Base-by-base conservation (phyloP, 768 basidiomycete species). In the Ephemerocybe angulata region DNA sequence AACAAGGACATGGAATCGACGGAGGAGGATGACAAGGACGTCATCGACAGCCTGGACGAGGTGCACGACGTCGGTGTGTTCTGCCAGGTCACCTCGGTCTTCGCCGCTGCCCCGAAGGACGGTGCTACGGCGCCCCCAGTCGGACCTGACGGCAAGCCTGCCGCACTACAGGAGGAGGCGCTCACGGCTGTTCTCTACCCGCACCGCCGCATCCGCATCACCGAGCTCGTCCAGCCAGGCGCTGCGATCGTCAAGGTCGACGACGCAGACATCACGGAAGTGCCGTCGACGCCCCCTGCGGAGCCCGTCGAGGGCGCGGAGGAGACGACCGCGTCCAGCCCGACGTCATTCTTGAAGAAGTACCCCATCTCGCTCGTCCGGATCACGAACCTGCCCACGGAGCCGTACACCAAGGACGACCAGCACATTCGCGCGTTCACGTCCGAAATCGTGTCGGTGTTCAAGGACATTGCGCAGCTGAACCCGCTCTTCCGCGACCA, bases 401-500 rank as follows among this genome's bases (percentile, higher is more conserved):
- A 87, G 58, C 84, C 92, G 0, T 95, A 88, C 76, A 85, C 87
- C 75, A 92, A 95, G 67, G 91, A 94, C 68, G 87, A 94, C 71
- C 94, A 97, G 68, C 89, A 95, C 69, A 87, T 96, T 62, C 89
- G 93, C 25, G 96, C 96, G 3, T 90, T 97, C 72, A 95, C 93
- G 84, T 87, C 88, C 40, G 96, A 98, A 72, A 93, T 98, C 56
- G 89, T 98, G 60, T 88, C 90, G 42, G 93, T 95, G 35, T 98
- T 98, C 83, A 98, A 98, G 76, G 95, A 98, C 66, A 97, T 98
- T 56, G 95, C 95, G 0, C 92, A 95, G 68, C 81, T 98, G 40
- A 96, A 97, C 70, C 94, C 94, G 1, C 84, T 98, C 60, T 98
- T 98, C 86, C 89, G 95, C 40, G 96, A 98, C 75, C 95, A 98